These are phyloP conservation scores for Digitaria exilis DNA, from an alignment of 202 grass and related monocot genomes.

Conservation along the genomic window DNA sequence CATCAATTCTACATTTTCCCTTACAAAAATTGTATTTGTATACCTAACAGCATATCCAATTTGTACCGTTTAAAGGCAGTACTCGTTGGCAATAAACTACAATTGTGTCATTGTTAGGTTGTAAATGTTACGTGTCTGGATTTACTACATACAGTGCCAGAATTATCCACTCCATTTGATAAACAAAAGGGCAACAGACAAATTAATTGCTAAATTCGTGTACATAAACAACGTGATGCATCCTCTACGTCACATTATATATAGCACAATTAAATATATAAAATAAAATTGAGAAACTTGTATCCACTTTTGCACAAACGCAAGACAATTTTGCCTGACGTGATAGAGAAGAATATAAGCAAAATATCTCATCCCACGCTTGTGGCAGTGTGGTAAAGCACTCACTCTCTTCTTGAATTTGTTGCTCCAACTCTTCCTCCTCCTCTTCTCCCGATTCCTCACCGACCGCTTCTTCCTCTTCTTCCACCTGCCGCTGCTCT, in stretches of 20 bases:
- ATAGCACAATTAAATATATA: neutral
- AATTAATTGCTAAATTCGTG: neutral
- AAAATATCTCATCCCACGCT: neutral
- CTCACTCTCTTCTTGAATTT: conserved; percentile 34
- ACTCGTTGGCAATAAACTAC: neutral
- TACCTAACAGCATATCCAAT: neutral
- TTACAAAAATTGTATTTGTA: neutral
- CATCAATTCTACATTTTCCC: neutral
- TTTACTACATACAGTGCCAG: neutral
- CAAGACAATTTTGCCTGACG: neutral
- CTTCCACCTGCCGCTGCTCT: neutral
- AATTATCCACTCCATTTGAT: neutral
- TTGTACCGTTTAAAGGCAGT: neutral
- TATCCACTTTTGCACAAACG: neutral
- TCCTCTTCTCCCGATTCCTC: conserved; percentile 43
- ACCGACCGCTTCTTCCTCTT: conserved; percentile 19
- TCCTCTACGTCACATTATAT: neutral
- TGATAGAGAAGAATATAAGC: neutral
- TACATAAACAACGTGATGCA: neutral
- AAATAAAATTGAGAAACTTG: neutral
- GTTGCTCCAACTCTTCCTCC: conserved; percentile 1
- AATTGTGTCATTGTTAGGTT: neutral
- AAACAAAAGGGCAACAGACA: neutral
- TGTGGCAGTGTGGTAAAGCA: neutral
- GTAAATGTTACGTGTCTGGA: neutral